Evolutionary conservation across 306 rosid genomes (phyloP).

Genomic region (Vachellia collinsii): DNA sequence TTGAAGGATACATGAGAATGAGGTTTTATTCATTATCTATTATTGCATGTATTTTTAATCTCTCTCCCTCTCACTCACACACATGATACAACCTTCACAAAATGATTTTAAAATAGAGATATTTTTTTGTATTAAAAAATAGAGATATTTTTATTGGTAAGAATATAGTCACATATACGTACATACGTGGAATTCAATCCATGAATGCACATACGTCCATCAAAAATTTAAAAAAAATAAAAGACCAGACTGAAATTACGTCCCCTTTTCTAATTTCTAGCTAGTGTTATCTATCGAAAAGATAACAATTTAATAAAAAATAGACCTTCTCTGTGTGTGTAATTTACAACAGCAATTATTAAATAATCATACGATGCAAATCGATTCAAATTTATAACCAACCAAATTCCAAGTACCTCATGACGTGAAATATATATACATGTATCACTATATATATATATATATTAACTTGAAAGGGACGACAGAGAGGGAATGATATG

Average conservation of each 20-base stretch:
- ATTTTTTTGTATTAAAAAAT: no score
- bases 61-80: neutral
- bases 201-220: neutral
- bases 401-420: neutral
- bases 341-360: neutral
- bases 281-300: no score
- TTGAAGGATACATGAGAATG: neutral
- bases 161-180: neutral
- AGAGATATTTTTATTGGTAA: neutral
- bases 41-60: neutral
- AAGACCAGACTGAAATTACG: no score
- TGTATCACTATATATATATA: no score
- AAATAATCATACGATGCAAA: neutral
- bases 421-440: no score
- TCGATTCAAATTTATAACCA: neutral
- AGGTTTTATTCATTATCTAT: neutral
- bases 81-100: neutral
- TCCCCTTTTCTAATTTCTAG: no score
- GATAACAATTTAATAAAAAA: no score
- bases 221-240: no score
- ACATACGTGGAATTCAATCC: neutral
- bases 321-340: neutral
- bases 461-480: neutral
- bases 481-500: neutral
- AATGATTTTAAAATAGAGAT: neutral